A percentile compares a stretch with the other conserved stretches of the same genome.
Evolutionary conservation across 805 yeast species (phyloP).

Genomic region (Suhomyces sp.): DNA sequence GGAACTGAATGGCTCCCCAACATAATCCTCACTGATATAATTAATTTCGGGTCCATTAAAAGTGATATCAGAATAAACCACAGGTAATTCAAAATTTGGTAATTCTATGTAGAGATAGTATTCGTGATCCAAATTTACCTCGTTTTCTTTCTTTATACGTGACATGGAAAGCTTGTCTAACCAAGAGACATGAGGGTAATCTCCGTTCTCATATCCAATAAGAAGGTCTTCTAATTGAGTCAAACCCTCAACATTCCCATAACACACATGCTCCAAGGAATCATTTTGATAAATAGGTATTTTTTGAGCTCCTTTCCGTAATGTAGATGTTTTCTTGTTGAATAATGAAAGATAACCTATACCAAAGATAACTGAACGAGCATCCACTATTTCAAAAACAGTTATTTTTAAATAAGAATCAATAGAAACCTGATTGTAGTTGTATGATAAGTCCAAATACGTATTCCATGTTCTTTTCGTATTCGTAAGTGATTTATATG

Average conservation of each 20-base stretch:
- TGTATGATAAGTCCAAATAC: constrained; percentile 72
- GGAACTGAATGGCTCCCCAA: constrained; percentile 15
- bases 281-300: constrained; percentile 23
- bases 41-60: neutral
- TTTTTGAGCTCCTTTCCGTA: constrained; percentile 71
- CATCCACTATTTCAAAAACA: constrained; percentile 67
- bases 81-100: constrained; percentile 67
- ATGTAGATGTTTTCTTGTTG: constrained; percentile 48
- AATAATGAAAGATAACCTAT: constrained; percentile 60
- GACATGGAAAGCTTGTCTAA: constrained; percentile 65
- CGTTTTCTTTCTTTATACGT: constrained; percentile 11
- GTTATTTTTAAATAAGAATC: constrained; percentile 59
- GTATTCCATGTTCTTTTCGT: constrained; percentile 61
- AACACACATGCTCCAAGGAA: constrained; percentile 13
- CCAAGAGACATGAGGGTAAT: constrained; percentile 64
- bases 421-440: constrained; percentile 67
- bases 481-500: constrained; percentile 31
- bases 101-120: constrained; percentile 42
- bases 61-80: constrained; percentile 57
- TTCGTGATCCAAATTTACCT: constrained; percentile 10
- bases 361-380: constrained; percentile 55
- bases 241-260: constrained; percentile 20
- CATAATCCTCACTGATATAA: constrained; percentile 20
- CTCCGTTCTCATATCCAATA: constrained; percentile 68
- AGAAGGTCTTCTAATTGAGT: constrained; percentile 50